phyloP scores from a whole-genome alignment of 169 alveolate genomes.

The Plasmodium gaboni region DNA sequence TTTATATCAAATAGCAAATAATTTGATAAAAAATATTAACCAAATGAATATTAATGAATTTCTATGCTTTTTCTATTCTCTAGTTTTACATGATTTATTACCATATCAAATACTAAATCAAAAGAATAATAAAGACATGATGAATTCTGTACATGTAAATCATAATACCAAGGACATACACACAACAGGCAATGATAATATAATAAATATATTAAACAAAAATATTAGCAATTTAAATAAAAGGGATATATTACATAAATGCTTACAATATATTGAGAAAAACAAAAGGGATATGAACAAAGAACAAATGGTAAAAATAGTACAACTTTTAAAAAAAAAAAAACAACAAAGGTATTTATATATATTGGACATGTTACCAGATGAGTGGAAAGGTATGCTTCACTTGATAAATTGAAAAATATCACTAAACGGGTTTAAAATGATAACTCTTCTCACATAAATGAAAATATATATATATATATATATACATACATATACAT shows the following conservation, averaged over 20 bases:
- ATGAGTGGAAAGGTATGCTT: slow-evolving; percentile 49
- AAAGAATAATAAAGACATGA: not conserved
- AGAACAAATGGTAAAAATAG: slow-evolving; percentile 71
- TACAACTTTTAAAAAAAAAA: slow-evolving; percentile 47
- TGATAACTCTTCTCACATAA: not conserved
- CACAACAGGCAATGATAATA: not conserved
- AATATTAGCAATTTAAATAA: slow-evolving; percentile 18
- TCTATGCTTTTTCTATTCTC: slow-evolving; percentile 55
- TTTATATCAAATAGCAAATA: slow-evolving; percentile 33
- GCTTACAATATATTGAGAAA: slow-evolving; percentile 23
- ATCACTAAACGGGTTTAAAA: not conserved
- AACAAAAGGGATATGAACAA: slow-evolving; percentile 46
- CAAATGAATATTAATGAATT: slow-evolving; percentile 40
- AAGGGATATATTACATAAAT: slow-evolving; percentile 47
- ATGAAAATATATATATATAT: slow-evolving; percentile 1
- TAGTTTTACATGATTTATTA: slow-evolving; percentile 50
- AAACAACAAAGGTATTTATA: slow-evolving; percentile 27
- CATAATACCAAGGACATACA: no score
- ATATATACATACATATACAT: not conserved
- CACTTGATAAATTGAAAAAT: slow-evolving; percentile 32
- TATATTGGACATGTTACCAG: slow-evolving; percentile 61
- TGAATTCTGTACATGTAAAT: not conserved
- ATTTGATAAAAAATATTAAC: slow-evolving; percentile 17
- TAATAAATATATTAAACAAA: not conserved
- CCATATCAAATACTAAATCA: not conserved